Percentiles rank a stretch among this genome's conserved stretches.
Evolutionary conservation across 2,329 filamentous ascomycete genomes (phyloP).

Genomic region (Fusarium vanettenii): DNA sequence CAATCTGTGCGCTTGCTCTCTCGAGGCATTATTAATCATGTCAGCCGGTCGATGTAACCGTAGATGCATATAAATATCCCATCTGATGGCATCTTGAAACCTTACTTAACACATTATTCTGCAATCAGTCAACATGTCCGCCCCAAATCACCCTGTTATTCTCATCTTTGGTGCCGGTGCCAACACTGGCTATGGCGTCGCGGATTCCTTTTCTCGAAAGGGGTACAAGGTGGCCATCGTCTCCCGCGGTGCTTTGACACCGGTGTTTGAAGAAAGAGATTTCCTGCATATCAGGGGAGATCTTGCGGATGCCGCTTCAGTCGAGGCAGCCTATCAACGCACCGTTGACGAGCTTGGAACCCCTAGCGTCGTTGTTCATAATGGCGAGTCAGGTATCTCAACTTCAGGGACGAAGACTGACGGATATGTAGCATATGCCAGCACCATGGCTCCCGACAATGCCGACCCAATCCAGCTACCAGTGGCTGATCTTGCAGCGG

Average conservation of each 20-base stretch:
- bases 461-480: not conserved
- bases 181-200: slow-evolving; percentile 14
- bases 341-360: not conserved
- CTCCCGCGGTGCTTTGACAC: not conserved
- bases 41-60: not conserved
- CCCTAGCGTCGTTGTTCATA: not conserved
- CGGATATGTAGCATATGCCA: not conserved
- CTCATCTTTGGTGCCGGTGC: slow-evolving; percentile 24
- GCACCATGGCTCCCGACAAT: not conserved
- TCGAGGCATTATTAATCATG: not conserved
- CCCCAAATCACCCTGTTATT: not conserved
- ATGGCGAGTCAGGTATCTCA: not conserved
- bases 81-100: not conserved
- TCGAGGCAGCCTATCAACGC: not conserved
- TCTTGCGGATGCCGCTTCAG: not conserved
- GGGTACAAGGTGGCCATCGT: slow-evolving; percentile 16
- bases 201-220: slow-evolving; percentile 7
- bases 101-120: not conserved
- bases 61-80: not conserved
- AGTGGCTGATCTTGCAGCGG: not conserved
- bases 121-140: not conserved
- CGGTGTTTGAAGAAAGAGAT: not conserved
- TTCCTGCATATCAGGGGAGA: not conserved
- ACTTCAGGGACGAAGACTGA: not conserved
- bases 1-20: not conserved